Conservation (phyloP, 2,329 filamentous ascomycete species). For the Penicillium occitanis region DNA sequence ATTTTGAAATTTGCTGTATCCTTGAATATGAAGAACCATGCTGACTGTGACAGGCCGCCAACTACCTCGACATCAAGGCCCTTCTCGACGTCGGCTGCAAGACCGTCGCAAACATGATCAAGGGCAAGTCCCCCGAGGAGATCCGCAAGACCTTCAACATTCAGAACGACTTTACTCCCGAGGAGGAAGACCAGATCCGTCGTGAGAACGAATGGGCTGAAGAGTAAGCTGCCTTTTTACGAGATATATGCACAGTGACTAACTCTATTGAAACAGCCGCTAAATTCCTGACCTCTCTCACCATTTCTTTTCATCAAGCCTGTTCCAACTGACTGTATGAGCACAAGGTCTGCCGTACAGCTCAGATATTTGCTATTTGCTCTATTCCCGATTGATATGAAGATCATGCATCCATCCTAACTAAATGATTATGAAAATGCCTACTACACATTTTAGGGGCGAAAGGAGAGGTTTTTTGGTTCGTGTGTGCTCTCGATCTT, state of each 20-base stretch:
- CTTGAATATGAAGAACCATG: neutral
- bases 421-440: neutral
- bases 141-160: constrained; percentile 99
- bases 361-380: constrained; percentile 1
- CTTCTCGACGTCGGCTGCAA: constrained; percentile 98
- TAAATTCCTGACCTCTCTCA: neutral
- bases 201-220: constrained; percentile 91
- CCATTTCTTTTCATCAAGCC: neutral
- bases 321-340: constrained; percentile 3
- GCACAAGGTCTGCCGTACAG: neutral
- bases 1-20: no score
- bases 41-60: constrained; percentile 68
- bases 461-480: neutral
- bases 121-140: constrained; percentile 99
- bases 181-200: constrained; percentile 97
- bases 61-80: constrained; percentile 98
- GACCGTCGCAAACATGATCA: constrained; percentile 99
- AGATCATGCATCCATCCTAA: neutral
- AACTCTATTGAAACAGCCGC: constrained; percentile 12
- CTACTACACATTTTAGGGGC: neutral
- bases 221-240: constrained; percentile 54
- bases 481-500: neutral
- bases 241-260: constrained; percentile 14
- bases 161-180: constrained; percentile 97
- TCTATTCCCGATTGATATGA: constrained; percentile 4